Base-by-base conservation (phyloP, 2,329 filamentous ascomycete genomes). In the Pseudopithomyces chartarum region DNA sequence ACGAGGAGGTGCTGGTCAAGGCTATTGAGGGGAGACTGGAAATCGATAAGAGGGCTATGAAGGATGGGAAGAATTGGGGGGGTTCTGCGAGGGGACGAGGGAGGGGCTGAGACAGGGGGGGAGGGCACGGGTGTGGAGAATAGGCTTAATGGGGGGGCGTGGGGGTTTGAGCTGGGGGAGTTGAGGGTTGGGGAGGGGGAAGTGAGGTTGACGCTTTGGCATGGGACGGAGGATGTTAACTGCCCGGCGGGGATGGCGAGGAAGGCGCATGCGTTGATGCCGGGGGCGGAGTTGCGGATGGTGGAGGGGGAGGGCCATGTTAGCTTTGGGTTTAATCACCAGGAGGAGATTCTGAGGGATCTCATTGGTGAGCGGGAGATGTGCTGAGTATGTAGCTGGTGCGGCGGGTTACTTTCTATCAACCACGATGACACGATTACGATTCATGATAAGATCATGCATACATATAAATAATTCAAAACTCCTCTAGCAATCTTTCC, bases 131-230 rank as follows among this genome's bases (percentile, higher is more conserved):
- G 65, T 20, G 68, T 68, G 65, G 73, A 76, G 40, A 64, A 68
- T 12, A 64, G 60, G 26, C 50, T 76, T 23, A 56, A 65, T 19
- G 67, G 64, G 6, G 62, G 63, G 23, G 59, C 67, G 1, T 74
- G 72, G 73, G 73, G 67, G 3, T 76, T 75, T 45, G 66, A 70
- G 40, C 58, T 76, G 20, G 55, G 62, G 17, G 63, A 73, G 2
- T 53, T 76, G 29, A 46, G 57, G 26, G 57, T 65, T 20, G 66
- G 61, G 12, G 59, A 63, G 10, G 42, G 52, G 2, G 60, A 57
- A 1, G 52, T 69, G 12, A 54, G 62, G 2, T 57, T 73, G 36
- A 67, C 66, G 3, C 34, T 76, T 11, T 76, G 73, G 73, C 73
- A 76, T 62, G 73, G 71, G 0, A 57, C 49, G 2, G 59, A 67